These are phyloP conservation scores for Nicotiana undulata DNA, from an alignment of 257 asterid species.

Conservation along the genomic window DNA sequence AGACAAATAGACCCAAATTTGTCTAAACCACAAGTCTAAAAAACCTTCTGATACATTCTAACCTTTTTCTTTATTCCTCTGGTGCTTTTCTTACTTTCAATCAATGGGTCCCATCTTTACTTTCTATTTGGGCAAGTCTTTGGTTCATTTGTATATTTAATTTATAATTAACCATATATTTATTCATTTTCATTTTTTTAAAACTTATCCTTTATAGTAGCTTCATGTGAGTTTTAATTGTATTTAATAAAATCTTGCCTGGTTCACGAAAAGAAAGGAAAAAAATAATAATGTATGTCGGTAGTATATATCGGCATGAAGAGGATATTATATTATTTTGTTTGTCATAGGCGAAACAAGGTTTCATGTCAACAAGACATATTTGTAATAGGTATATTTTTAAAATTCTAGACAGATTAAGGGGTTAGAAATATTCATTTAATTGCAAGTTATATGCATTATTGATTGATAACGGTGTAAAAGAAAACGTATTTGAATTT, in stretches of 20 bases:
- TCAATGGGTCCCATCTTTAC: neutral
- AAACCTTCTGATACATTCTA: neutral
- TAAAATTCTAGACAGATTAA: neutral
- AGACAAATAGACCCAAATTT: neutral
- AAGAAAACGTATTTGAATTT: too few species aligned
- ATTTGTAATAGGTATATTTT: neutral
- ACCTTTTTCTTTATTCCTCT: neutral
- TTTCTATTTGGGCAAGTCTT: neutral
- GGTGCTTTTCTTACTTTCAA: neutral
- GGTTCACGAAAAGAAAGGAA: neutral
- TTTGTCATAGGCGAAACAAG: neutral
- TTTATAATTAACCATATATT: neutral
- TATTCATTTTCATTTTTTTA: neutral
- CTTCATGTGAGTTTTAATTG: neutral
- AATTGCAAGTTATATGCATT: neutral
- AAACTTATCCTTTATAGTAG: neutral
- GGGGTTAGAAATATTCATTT: neutral
- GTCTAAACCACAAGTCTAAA: neutral
- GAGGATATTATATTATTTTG: neutral
- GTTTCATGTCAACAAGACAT: conserved; percentile 1
- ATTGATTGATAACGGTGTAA: too few species aligned
- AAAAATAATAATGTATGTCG: neutral
- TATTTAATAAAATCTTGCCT: neutral
- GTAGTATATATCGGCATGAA: neutral
- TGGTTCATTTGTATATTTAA: neutral